These are phyloP conservation scores for Penicillium arizonense DNA, from an alignment of 495 filamentous ascomycete genomes.

Conservation along the genomic window DNA sequence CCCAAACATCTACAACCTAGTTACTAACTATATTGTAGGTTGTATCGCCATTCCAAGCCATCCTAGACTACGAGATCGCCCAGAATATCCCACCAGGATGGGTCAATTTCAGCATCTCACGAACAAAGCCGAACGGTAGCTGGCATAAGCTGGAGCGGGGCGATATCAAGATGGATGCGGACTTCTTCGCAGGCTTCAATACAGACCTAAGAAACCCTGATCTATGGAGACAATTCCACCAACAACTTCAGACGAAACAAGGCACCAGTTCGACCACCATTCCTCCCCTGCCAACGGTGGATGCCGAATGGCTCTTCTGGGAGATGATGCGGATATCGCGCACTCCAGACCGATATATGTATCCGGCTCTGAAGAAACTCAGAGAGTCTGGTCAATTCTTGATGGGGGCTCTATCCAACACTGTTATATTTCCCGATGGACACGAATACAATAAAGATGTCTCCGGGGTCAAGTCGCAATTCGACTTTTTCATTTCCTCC, in stretches of 20 bases:
- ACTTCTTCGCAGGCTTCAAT: conserved; percentile 78
- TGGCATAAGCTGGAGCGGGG: conserved; percentile 85
- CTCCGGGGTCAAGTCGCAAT: conserved; percentile 55
- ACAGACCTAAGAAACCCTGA: conserved; percentile 62
- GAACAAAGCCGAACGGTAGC: conserved; percentile 71
- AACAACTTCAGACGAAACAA: conserved; percentile 32
- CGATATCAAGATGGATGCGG: conserved; percentile 64
- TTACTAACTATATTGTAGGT: conserved; percentile 53
- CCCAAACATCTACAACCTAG: not conserved
- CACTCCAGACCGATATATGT: conserved; percentile 80
- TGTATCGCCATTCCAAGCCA: conserved; percentile 86
- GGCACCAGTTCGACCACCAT: conserved; percentile 27
- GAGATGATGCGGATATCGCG: conserved; percentile 82
- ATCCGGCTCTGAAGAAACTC: conserved; percentile 73
- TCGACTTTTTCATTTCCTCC: conserved; percentile 80
- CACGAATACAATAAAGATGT: conserved; percentile 53
- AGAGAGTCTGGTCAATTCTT: conserved; percentile 62
- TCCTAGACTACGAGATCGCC: conserved; percentile 79
- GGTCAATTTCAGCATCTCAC: conserved; percentile 86
- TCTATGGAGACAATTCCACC: conserved; percentile 65
- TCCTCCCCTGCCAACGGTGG: conserved; percentile 68
- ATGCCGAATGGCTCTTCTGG: conserved; percentile 82
- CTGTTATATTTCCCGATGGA: conserved; percentile 71
- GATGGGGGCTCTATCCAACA: conserved; percentile 84
- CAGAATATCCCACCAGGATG: conserved; percentile 78